Base-by-base conservation (phyloP, 345 rosid genomes). In the Ailanthus altissimus region DNA sequence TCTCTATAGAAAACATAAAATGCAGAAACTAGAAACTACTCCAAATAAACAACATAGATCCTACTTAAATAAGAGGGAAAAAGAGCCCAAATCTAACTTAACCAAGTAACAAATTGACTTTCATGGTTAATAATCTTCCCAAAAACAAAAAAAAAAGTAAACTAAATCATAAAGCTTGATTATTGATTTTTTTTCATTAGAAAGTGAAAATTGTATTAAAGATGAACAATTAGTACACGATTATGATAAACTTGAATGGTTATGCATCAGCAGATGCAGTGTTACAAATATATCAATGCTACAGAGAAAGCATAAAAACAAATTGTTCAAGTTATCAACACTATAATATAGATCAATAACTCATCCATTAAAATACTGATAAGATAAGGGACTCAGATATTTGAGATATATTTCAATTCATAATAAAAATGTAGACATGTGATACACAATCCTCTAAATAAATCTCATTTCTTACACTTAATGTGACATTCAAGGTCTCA, bases 341-440 rank as follows among this genome's bases (percentile, higher is more conserved):
- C n/a, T n/a, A n/a, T n/a, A n/a, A n/a, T n/a, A n/a, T n/a, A n/a
- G n/a, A n/a, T 69, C 70, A 70, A 74, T 5, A 15, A 6, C 56
- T 51, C 28, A 82, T 43, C 69, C 51, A 74, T 51, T 43, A 43
- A 62, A 76, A 63, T 11, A 45, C 23, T 65, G 51, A 67, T 10
- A 45, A 51, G 26, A 20, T 45, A 28, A 23, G 64, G 40, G 16
- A 53, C 58, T 72, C 53, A 28, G 13, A 26, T 40, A 51, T 63
- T 65, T 26, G 25, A 71, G 56, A 78, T 51, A n/a, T 71, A 26
- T 25, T 43, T 43, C 43, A 47, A 16, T 49, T 38, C 58, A 14
- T 1, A 21, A 68, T 47, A 47, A 15, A 28, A 36, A 36, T 14
- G 38, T 53, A 32, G 13, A 70, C 8, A 51, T 38, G 38, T 46